These are phyloP conservation scores for Myotisia sp. DNA, from an alignment of 2,329 filamentous ascomycete species.

Conservation along the genomic window DNA sequence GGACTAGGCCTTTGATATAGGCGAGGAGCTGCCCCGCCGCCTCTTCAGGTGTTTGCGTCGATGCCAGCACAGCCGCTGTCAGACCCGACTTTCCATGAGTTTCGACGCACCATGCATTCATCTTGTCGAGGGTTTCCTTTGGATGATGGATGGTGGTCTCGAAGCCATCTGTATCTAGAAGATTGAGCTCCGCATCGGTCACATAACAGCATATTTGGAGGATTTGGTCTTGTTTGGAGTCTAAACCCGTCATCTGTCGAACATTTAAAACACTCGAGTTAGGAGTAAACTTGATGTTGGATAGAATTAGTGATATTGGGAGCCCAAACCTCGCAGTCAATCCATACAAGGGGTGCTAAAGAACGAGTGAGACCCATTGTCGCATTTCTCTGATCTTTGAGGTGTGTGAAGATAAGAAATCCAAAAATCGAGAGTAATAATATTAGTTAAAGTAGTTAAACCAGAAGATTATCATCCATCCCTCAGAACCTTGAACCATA, in stretches of 20 bases:
- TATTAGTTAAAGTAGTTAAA: too few relatives aligned
- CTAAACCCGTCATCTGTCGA: constrained; percentile 74
- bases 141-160: constrained; percentile 65
- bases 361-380: constrained; percentile 36
- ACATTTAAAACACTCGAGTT: neutral
- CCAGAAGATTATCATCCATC: too few relatives aligned
- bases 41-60: constrained; percentile 54
- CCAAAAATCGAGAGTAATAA: too few relatives aligned
- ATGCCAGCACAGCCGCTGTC: constrained; percentile 59
- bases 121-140: constrained; percentile 54
- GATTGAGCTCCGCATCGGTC: constrained; percentile 62
- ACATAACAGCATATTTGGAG: constrained; percentile 87
- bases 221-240: constrained; percentile 66
- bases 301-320: too few relatives aligned
- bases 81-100: constrained; percentile 74
- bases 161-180: constrained; percentile 65
- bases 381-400: too few relatives aligned
- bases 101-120: constrained; percentile 78
- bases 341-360: constrained; percentile 64
- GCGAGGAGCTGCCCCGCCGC: constrained; percentile 59
- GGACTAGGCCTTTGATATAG: constrained; percentile 63
- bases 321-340: constrained; percentile 53
- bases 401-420: too few relatives aligned
- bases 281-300: neutral
- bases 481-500: too few relatives aligned